These are phyloP conservation scores for Solanum sitiens DNA, from an alignment of 257 asterid genomes.

Conservation along the genomic window DNA sequence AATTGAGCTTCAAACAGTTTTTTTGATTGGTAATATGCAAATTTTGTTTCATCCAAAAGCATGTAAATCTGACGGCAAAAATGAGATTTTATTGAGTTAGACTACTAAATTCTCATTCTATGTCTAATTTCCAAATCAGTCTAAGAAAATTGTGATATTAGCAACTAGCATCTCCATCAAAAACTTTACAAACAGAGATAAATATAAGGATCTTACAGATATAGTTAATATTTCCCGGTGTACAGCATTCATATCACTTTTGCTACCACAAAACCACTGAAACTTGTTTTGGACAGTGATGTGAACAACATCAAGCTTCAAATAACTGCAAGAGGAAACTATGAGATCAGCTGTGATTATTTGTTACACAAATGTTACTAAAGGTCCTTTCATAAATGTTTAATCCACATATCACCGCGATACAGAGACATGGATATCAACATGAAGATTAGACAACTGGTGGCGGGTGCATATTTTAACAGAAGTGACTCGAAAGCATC, in stretches of 20 bases:
- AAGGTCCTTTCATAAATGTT: neutral
- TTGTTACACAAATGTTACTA: neutral
- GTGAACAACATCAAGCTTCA: slow-evolving; percentile 96
- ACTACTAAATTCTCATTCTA: neutral
- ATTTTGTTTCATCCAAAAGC: neutral
- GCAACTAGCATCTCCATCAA: neutral
- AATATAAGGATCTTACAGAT: slow-evolving; percentile 42
- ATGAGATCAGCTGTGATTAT: neutral
- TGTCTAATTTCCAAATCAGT: neutral
- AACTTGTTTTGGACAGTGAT: slow-evolving; percentile 82
- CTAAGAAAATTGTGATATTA: neutral
- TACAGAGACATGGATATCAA: neutral
- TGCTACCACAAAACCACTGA: slow-evolving; percentile 74
- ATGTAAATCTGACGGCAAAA: neutral
- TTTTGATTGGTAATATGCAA: neutral
- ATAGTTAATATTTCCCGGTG: slow-evolving; percentile 69
- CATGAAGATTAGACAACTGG: neutral
- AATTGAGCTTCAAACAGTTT: neutral
- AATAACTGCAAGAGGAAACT: slow-evolving; percentile 52
- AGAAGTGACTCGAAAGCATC: neutral
- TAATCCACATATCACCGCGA: neutral
- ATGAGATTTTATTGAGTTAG: neutral
- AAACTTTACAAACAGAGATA: neutral
- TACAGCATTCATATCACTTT: slow-evolving; percentile 64
- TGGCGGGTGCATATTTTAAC: neutral